Base-by-base conservation (phyloP, 176 grass and related monocot genomes). In the Triticum turgidum region DNA sequence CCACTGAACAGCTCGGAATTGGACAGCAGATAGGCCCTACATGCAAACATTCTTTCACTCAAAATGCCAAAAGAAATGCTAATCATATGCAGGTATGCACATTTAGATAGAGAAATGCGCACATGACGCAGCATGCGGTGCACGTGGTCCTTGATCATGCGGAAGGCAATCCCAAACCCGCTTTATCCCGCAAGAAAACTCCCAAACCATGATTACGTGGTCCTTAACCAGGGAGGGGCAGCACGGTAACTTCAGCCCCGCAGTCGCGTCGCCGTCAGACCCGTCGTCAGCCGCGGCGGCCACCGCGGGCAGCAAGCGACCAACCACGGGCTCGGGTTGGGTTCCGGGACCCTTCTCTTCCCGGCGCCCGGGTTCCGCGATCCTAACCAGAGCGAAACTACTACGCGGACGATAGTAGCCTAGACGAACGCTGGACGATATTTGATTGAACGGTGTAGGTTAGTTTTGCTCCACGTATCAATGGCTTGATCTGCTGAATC, bases 261-360 rank as follows among this genome's bases (percentile, higher is more conserved):
- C 44, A 87, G 89, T 35, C 64, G 49, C 85, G 80, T 90, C 80
- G 67, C 58, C 82, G 1, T 87, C 80, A 0, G 13, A 5, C 34
- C 65, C 12, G 73, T 56, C 9, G 12, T 74, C 65, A 45, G 6
- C 44, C 34, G 56, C 84, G 33, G 54, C 79, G 34, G 59, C 44
- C 73, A 25, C 56, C 29, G 65, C 15, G 29, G 81, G 51, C 37
- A 38, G 44, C 70, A 9, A 17, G 2, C 39, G 72, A 75, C 72
- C 72, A 75, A 51, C 22, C 22, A 27, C 11, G 70, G 38, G 35
- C 69, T 71, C 11, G 37, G 70, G 11, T 6, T 3, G 42, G 73
- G 45, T 77, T 56, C 47, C 73, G 1, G 0, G 24, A 76, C 49
- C 73, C 73, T 77, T 58, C 52, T 58, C 52, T 20, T 7, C 0